Percentiles rank a stretch among this genome's conserved stretches.
Conservation (phyloP, 1,284 basidiomycete species). For the Boletus albobrunnescens region DNA sequence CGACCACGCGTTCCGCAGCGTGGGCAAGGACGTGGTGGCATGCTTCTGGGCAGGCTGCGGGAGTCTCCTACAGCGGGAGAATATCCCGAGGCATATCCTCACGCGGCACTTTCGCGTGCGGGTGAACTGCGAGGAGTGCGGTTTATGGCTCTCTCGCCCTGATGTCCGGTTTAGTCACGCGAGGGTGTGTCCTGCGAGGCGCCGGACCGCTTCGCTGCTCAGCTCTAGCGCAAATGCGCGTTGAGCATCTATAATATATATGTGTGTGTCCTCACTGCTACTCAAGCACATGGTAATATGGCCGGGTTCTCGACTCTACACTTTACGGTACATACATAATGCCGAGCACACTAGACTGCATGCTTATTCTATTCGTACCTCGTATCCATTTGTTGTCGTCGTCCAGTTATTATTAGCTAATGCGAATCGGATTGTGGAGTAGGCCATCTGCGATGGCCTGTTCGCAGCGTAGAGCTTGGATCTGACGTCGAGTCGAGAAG, state of each 20-base stretch:
- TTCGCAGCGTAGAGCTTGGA: neutral
- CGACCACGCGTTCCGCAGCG: constrained; percentile 5
- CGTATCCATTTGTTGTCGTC: neutral
- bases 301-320: neutral
- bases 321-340: neutral
- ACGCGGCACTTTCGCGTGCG: constrained; percentile 12
- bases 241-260: neutral
- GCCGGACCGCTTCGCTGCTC: neutral
- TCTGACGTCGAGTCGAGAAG: neutral
- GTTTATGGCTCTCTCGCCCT: constrained; percentile 15
- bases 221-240: neutral
- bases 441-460: too few relatives aligned
- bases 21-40: constrained; percentile 1
- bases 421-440: neutral
- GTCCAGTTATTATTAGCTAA: neutral
- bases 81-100: constrained; percentile 19
- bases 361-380: neutral
- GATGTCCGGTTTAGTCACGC: constrained; percentile 18
- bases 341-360: neutral
- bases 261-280: neutral
- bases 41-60: constrained; percentile 16
- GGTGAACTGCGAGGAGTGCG: constrained; percentile 10
- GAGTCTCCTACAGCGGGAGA: constrained; percentile 14
- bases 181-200: constrained; percentile 6
- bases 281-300: neutral